phyloP scores from a whole-genome alignment of 2,329 filamentous ascomycete genomes.

The Sporothrix brunneoviolacea region DNA sequence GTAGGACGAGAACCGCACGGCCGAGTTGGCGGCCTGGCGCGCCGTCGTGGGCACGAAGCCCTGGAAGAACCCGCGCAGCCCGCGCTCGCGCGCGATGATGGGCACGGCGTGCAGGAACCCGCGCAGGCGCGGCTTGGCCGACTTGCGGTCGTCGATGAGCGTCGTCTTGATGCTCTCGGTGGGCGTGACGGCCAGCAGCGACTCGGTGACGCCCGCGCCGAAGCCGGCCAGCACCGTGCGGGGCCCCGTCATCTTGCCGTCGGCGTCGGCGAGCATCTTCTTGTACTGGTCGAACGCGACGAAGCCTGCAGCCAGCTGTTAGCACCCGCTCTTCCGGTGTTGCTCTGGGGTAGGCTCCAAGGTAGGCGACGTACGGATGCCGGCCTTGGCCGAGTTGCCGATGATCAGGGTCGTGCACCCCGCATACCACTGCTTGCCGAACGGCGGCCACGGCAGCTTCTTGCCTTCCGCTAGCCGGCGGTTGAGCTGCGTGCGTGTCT shows the following conservation, averaged over 20 bases:
- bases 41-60: slow-evolving; percentile 93
- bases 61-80: slow-evolving; percentile 89
- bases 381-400: slow-evolving; percentile 93
- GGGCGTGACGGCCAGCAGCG: slow-evolving; percentile 85
- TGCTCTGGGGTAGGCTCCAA: too few species aligned
- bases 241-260: slow-evolving; percentile 85
- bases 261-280: slow-evolving; percentile 67
- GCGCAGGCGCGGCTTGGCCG: slow-evolving; percentile 73
- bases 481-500: slow-evolving; percentile 92
- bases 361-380: slow-evolving; percentile 66
- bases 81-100: slow-evolving; percentile 82
- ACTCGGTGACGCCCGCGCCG: slow-evolving; percentile 90
- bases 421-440: slow-evolving; percentile 92
- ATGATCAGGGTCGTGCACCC: slow-evolving; percentile 96
- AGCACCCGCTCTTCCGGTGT: too few species aligned
- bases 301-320: slow-evolving; percentile 52
- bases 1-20: slow-evolving; percentile 84
- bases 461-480: slow-evolving; percentile 69
- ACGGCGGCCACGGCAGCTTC: slow-evolving; percentile 92
- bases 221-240: slow-evolving; percentile 90
- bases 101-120: slow-evolving; percentile 88
- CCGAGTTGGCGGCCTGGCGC: slow-evolving; percentile 89
- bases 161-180: slow-evolving; percentile 99
- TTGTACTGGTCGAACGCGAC: slow-evolving; percentile 97
- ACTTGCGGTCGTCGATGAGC: slow-evolving; percentile 93